Evolutionary conservation across 768 basidiomycete genomes (phyloP), one percentile per base, ranked within the genome.

Genomic region (Sporobolomyces phaffii): DNA sequence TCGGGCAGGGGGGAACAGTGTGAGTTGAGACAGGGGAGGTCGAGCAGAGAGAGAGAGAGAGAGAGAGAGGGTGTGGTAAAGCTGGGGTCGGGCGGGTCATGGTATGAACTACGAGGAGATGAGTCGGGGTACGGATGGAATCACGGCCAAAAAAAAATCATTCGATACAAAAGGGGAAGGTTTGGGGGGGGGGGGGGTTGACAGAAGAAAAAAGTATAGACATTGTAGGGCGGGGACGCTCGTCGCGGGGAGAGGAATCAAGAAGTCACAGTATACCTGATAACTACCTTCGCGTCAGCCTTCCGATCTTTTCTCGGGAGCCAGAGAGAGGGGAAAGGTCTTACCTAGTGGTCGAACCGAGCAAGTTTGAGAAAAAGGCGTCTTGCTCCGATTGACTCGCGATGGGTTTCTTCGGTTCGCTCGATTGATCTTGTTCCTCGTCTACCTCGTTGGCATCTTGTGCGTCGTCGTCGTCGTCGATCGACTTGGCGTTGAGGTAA

Each of bases 331-430:
- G 60, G 26, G 10, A 18, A 24, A 20, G 4, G 10, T 26, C 67
- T 41, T 29, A 65, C 68, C 51, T 65, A 18, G 64, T 65, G 5
- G 64, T 48, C 13, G 69, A 28, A 15, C 64, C 69, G 6, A 70
- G n/a, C 2, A 65, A n/a, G n/a, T 58, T 63, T 3, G 64, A 65
- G 33, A 70, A 70, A 57, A 41, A 70, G 18, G 57, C 64, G 36
- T 60, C 61, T 41, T 60, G 57, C 51, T 64, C 61, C 15, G 18
- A n/a, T 50, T 56, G 28, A 17, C 43, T 44, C 38, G 29, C 51
- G 22, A 43, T 28, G 13, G 38, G 14, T 41, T 65, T 58, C 41
- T 33, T 50, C 36, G n/a, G n/a, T n/a, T n/a, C n/a, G n/a, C n/a
- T n/a, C n/a, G n/a, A n/a, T n/a, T n/a, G n/a, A n/a, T n/a, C n/a